These are phyloP conservation scores for Botrytis aclada DNA, from an alignment of 2,329 filamentous ascomycete species.

Conservation along the genomic window DNA sequence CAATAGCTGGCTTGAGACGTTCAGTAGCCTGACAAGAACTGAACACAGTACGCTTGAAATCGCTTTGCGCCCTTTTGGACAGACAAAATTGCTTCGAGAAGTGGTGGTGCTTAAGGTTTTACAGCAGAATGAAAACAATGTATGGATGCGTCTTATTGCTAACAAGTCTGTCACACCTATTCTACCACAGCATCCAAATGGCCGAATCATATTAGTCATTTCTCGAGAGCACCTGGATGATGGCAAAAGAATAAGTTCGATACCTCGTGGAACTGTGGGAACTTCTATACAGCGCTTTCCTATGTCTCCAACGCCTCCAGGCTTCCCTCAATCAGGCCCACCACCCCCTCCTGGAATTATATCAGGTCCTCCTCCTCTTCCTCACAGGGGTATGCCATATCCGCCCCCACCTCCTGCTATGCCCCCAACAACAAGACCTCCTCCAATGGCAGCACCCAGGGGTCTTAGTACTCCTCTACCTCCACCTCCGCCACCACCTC, in stretches of 20 bases:
- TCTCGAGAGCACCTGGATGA: constrained; percentile 29
- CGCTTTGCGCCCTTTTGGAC: constrained; percentile 18
- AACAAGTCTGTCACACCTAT: constrained; percentile 4
- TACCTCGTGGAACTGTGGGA: not conserved
- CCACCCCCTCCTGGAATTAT: not conserved
- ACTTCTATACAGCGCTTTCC: not conserved
- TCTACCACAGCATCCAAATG: constrained; percentile 12
- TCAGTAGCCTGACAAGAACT: constrained; percentile 19
- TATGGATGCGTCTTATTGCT: constrained; percentile 27
- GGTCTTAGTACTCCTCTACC: not conserved
- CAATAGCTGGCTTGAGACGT: constrained; percentile 33
- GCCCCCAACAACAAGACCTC: not conserved
- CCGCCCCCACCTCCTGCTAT: not conserved
- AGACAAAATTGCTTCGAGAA: constrained; percentile 21
- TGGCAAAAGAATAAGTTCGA: constrained; percentile 20
- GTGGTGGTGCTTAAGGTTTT: constrained; percentile 32
- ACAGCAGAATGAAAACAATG: constrained; percentile 25
- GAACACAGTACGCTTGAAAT: constrained; percentile 25
- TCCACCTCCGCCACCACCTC: not conserved
- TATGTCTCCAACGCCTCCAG: not conserved
- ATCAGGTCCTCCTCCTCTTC: not conserved
- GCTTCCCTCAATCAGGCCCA: not conserved
- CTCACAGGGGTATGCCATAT: not conserved
- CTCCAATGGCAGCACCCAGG: not conserved
- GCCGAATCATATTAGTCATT: constrained; percentile 30